phyloP scores from a whole-genome alignment of 108 stramenopile species.

The Skeletonema marinoi region DNA sequence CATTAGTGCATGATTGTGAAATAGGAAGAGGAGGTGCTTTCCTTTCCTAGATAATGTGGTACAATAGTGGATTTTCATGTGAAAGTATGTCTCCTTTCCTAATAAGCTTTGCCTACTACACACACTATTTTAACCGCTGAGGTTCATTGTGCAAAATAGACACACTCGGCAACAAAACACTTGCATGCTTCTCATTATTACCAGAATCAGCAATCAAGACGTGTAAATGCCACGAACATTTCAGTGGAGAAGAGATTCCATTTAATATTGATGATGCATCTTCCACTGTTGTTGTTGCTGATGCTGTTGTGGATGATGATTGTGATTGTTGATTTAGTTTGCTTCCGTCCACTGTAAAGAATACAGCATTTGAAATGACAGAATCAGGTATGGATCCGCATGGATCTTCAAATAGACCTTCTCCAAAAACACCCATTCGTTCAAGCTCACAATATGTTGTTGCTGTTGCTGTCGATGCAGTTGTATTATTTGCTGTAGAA shows the following conservation, averaged over 20 bases:
- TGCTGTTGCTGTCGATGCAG: background rate
- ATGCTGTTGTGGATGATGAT: slow-evolving; percentile 32
- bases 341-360: slow-evolving; percentile 31
- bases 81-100: too few relatives aligned
- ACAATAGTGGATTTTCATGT: too few relatives aligned
- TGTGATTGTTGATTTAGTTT: slow-evolving; percentile 4
- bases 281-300: slow-evolving; percentile 36
- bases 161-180: slow-evolving; percentile 60
- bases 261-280: background rate
- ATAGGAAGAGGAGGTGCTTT: too few relatives aligned
- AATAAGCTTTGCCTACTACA: too few relatives aligned
- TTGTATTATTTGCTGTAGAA: background rate
- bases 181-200: slow-evolving; percentile 69
- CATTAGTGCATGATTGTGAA: too few relatives aligned
- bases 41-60: too few relatives aligned
- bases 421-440: slow-evolving; percentile 70
- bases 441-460: slow-evolving; percentile 40
- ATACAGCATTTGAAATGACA: slow-evolving; percentile 40
- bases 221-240: slow-evolving; percentile 67
- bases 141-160: background rate
- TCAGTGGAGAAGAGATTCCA: slow-evolving; percentile 38
- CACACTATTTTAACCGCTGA: background rate
- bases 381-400: slow-evolving; percentile 55
- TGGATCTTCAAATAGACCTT: slow-evolving; percentile 66
- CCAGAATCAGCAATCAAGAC: slow-evolving; percentile 66